Conservation (phyloP, 345 rosid species). For the Arabidopsis arenosa region DNA sequence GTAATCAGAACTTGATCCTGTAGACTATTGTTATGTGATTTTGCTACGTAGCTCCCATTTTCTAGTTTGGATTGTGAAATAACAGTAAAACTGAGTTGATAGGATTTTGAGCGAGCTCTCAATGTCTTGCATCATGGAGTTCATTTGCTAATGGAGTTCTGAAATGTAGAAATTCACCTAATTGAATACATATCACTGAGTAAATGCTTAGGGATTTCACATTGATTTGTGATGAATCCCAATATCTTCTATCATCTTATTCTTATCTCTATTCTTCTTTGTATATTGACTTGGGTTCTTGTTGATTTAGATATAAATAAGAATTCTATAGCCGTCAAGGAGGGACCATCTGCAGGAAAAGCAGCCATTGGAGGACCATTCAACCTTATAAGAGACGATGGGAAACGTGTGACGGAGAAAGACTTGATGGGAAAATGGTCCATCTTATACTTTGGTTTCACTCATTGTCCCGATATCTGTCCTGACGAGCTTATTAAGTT, state of each 20-base stretch:
- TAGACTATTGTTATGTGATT: background rate
- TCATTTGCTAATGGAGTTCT: background rate
- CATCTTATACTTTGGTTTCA: constrained; percentile 89
- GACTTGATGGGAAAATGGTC: constrained; percentile 91
- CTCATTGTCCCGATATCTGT: constrained; percentile 98
- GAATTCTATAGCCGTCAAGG: constrained; percentile 77
- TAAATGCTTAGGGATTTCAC: constrained; percentile 11
- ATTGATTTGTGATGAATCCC: background rate
- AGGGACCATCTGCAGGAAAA: constrained; percentile 93
- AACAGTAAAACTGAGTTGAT: background rate
- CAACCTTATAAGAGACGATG: constrained; percentile 81
- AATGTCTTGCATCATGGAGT: background rate
- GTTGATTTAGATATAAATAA: constrained; percentile 65
- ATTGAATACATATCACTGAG: background rate
- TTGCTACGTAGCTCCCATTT: constrained; percentile 14
- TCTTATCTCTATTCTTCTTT: constrained; percentile 1
- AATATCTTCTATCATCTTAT: background rate
- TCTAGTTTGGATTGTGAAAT: background rate
- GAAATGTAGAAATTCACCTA: constrained; percentile 19
- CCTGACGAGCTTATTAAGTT: constrained; percentile 92
- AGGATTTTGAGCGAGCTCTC: constrained; percentile 26
- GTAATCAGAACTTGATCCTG: constrained; percentile 16
- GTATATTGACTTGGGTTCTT: constrained; percentile 29
- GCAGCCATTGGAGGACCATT: constrained; percentile 98
- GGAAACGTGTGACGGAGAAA: constrained; percentile 78